phyloP scores from a whole-genome alignment of 202 grass and related monocot genomes.

The Setaria viridis region DNA sequence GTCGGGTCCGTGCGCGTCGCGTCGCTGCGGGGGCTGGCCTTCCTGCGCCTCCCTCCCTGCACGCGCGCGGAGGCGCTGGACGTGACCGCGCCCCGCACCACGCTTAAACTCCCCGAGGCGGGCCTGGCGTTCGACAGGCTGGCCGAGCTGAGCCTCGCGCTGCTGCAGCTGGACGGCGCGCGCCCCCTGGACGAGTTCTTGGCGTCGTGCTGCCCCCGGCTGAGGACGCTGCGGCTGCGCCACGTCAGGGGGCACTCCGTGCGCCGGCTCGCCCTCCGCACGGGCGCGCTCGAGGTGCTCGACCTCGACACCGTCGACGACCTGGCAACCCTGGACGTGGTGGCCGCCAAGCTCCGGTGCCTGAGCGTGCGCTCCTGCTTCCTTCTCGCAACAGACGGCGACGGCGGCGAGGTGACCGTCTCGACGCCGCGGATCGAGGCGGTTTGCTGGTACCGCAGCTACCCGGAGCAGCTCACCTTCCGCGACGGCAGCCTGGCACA shows the following conservation, averaged over 20 bases:
- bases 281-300: constrained; percentile 19
- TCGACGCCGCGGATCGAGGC: constrained; percentile 28
- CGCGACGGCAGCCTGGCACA: not conserved
- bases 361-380: constrained; percentile 32
- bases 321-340: constrained; percentile 4
- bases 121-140: constrained; percentile 23
- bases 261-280: constrained; percentile 30
- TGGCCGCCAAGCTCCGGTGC: constrained; percentile 20
- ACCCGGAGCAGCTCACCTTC: constrained; percentile 25
- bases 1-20: constrained; percentile 23
- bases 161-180: not conserved
- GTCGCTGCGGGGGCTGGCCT: not conserved
- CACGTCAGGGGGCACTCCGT: not conserved
- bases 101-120: not conserved
- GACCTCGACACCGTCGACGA: constrained; percentile 28
- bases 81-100: not conserved
- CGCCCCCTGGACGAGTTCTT: constrained; percentile 30
- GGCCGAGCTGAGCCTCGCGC: constrained; percentile 28
- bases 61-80: constrained; percentile 16
- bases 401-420: not conserved
- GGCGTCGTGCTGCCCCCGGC: constrained; percentile 31
- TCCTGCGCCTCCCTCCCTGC: constrained; percentile 11
- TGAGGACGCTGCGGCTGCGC: constrained; percentile 16
- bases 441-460: constrained; percentile 26
- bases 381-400: no score